A percentile compares a stretch with the other conserved stretches of the same genome.
These are phyloP conservation scores for Tilletia horrida DNA, from an alignment of 1,284 basidiomycete genomes.

Conservation along the genomic window DNA sequence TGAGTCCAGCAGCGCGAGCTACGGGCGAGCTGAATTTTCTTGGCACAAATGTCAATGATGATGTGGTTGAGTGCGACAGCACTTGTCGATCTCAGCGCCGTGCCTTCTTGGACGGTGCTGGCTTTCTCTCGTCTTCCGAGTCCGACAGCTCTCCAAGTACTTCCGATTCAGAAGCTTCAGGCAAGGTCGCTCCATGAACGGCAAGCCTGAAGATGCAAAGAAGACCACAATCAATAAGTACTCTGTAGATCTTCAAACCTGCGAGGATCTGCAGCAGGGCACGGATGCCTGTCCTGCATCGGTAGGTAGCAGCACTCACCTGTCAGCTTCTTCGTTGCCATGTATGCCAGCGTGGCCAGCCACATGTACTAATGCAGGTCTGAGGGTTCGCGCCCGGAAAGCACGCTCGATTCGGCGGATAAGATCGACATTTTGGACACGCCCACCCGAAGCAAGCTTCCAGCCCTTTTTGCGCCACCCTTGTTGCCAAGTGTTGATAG, in stretches of 20 bases:
- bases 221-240: too few relatives aligned
- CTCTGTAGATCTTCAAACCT: too few relatives aligned
- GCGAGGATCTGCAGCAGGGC: too few relatives aligned
- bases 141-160: constrained; percentile 6
- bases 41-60: too few relatives aligned
- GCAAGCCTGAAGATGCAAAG: constrained; percentile 12
- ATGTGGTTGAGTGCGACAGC: too few relatives aligned
- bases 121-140: not conserved
- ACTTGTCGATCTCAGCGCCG: constrained; percentile 14
- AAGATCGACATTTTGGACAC: constrained; percentile 67
- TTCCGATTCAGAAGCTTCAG: not conserved
- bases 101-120: not conserved
- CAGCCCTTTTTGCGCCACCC: constrained; percentile 65
- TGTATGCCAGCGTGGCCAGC: constrained; percentile 67
- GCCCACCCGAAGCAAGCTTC: constrained; percentile 58
- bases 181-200: constrained; percentile 25
- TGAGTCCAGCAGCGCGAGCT: too few relatives aligned
- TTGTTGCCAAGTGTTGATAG: constrained; percentile 65
- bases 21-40: too few relatives aligned
- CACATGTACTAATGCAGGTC: constrained; percentile 63
- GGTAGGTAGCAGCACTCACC: constrained; percentile 25
- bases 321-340: constrained; percentile 77
- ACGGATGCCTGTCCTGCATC: not conserved
- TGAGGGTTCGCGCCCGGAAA: constrained; percentile 19
- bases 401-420: constrained; percentile 62